A percentile compares a stretch with the other conserved stretches of the same genome.
phyloP scores from a whole-genome alignment of 805 yeast genomes.

The Teunomyces atbi region DNA sequence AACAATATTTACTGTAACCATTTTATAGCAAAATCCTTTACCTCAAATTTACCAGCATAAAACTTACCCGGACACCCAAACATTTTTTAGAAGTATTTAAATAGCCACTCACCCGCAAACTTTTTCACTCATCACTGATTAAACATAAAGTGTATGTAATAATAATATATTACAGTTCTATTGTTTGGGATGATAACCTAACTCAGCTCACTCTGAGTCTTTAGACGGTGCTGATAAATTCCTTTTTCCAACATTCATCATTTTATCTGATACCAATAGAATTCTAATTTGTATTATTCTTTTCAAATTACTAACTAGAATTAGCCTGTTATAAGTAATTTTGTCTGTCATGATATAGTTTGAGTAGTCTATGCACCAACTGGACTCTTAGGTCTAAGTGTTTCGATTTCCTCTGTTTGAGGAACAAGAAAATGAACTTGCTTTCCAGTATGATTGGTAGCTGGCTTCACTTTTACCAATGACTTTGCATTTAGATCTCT shows the following conservation, averaged over 20 bases:
- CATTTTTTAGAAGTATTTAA: background rate
- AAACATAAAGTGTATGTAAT: slow-evolving; percentile 8
- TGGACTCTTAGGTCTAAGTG: slow-evolving; percentile 83
- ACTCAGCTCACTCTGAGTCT: slow-evolving; percentile 60
- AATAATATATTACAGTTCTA: slow-evolving; percentile 1
- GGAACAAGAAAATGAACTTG: slow-evolving; percentile 52
- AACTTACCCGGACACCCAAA: slow-evolving; percentile 1
- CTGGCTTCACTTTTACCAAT: slow-evolving; percentile 20
- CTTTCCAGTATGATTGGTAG: slow-evolving; percentile 34
- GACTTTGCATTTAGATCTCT: slow-evolving; percentile 33
- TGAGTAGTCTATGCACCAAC: background rate
- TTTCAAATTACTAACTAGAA: slow-evolving; percentile 1
- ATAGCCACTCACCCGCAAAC: background rate
- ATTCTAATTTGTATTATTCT: background rate
- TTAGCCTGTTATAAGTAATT: background rate
- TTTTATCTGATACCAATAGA: slow-evolving; percentile 15
- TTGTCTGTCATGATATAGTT: background rate
- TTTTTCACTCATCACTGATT: too few species aligned
- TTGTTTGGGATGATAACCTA: slow-evolving; percentile 48
- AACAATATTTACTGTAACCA: too few species aligned
- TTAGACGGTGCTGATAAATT: slow-evolving; percentile 48
- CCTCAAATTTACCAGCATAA: background rate
- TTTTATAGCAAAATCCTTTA: background rate
- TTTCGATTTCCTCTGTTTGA: slow-evolving; percentile 69
- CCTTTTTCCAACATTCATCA: slow-evolving; percentile 53